A percentile compares a stretch with the other conserved stretches of the same genome.
Conservation (phyloP, 768 basidiomycete genomes). For the Lactarius vividus region DNA sequence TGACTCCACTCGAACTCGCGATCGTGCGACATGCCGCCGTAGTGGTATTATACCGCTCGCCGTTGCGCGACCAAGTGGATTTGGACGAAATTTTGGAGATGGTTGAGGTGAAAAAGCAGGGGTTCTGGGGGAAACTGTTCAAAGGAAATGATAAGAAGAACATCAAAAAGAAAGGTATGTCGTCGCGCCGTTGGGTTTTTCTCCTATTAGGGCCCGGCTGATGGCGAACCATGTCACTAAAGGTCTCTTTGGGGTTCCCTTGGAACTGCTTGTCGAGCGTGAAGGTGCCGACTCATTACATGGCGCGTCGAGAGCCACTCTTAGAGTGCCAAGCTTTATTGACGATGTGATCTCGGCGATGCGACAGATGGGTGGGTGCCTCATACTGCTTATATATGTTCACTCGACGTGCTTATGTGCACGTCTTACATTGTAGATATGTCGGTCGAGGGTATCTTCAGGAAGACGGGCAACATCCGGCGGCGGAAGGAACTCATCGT, state of each 20-base stretch:
- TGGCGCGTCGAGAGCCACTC: slow-evolving; percentile 78
- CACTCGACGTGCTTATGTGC: slow-evolving; percentile 10
- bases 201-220: neutral
- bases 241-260: slow-evolving; percentile 93
- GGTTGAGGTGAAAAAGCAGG: slow-evolving; percentile 88
- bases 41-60: slow-evolving; percentile 71
- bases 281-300: slow-evolving; percentile 95
- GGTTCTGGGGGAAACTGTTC: slow-evolving; percentile 96
- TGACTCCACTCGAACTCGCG: slow-evolving; percentile 79
- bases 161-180: slow-evolving; percentile 79
- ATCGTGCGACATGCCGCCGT: slow-evolving; percentile 93
- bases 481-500: slow-evolving; percentile 89
- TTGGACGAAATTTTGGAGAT: slow-evolving; percentile 92
- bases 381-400: neutral
- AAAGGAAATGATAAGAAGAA: slow-evolving; percentile 88
- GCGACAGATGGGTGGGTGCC: slow-evolving; percentile 91
- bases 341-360: slow-evolving; percentile 98
- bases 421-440: slow-evolving; percentile 60
- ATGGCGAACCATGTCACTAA: slow-evolving; percentile 23
- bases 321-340: slow-evolving; percentile 94
- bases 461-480: slow-evolving; percentile 96
- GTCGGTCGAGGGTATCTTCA: slow-evolving; percentile 98
- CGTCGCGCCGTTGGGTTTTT: neutral
- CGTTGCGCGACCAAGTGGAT: slow-evolving; percentile 79
- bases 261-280: slow-evolving; percentile 89